Evolutionary conservation across 129 eudicot species (phyloP).

Genomic region (Artemisia argyi): DNA sequence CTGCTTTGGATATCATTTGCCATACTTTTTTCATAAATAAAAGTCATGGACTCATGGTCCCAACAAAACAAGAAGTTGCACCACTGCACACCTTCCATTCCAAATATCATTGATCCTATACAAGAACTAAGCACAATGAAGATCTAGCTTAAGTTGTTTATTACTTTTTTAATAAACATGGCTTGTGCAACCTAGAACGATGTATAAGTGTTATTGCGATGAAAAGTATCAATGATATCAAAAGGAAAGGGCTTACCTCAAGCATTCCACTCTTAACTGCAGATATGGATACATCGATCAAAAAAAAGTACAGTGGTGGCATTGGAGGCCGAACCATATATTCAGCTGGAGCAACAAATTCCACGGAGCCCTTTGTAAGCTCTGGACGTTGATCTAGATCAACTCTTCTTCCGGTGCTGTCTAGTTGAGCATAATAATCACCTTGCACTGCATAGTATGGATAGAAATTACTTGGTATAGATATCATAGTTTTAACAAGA

Average conservation of each 20-base stretch:
- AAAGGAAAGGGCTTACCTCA: constrained; percentile 54
- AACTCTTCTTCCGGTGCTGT: constrained; percentile 76
- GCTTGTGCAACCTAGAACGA: constrained; percentile 5
- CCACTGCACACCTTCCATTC: no score
- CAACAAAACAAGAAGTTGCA: no score
- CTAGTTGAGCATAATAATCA: constrained; percentile 86
- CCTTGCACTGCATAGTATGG: constrained; percentile 59
- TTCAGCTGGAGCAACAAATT: constrained; percentile 96
- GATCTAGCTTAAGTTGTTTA: no score
- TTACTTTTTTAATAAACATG: background rate
- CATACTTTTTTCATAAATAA: no score
- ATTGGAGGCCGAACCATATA: constrained; percentile 99
- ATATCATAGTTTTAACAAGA: background rate
- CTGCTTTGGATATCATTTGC: no score
- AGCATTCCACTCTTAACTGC: constrained; percentile 95
- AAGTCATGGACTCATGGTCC: no score
- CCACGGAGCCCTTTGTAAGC: constrained; percentile 91
- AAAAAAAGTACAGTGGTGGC: constrained; percentile 89
- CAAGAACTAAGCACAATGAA: no score
- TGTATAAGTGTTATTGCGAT: background rate
- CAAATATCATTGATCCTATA: no score
- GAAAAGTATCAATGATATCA: background rate
- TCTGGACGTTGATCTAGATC: constrained; percentile 94
- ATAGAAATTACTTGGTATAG: constrained; percentile 27
- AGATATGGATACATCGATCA: constrained; percentile 88